Percentiles rank a stretch among this genome's conserved stretches.
Evolutionary conservation across 495 filamentous ascomycete species (phyloP).

Genomic region (Penicillium macrosclerotiorum): DNA sequence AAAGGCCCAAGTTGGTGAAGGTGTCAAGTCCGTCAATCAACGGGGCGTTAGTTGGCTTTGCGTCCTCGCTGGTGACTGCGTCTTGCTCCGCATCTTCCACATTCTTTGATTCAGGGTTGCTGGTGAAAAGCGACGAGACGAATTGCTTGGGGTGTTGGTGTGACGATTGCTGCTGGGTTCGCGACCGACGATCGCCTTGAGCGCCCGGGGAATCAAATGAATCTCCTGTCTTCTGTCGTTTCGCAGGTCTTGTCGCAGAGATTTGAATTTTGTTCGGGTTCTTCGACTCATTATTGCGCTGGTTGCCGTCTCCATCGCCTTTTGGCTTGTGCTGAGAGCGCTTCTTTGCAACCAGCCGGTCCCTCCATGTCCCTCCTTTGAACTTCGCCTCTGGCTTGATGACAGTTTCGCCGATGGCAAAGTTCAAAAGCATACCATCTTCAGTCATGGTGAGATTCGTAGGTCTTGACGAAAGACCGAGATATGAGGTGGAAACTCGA

Average conservation of each 20-base stretch:
- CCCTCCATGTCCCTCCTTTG: conserved; percentile 89
- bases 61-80: conserved; percentile 51
- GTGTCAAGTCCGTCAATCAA: conserved; percentile 77
- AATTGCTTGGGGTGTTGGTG: conserved; percentile 52
- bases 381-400: conserved; percentile 64
- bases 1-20: conserved; percentile 80
- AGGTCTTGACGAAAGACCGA: conserved; percentile 5
- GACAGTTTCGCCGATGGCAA: conserved; percentile 64
- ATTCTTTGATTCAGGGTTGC: conserved; percentile 70
- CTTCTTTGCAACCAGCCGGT: conserved; percentile 78
- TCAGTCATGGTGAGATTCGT: conserved; percentile 66
- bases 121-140: conserved; percentile 87
- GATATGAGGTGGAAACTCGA: background rate
- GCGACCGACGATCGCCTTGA: conserved; percentile 12
- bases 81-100: conserved; percentile 42
- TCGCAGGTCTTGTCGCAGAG: conserved; percentile 30
- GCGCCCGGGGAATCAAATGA: conserved; percentile 10
- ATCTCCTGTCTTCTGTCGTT: conserved; percentile 38
- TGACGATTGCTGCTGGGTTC: conserved; percentile 21
- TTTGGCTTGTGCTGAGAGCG: conserved; percentile 50
- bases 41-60: conserved; percentile 91
- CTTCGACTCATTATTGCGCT: conserved; percentile 17
- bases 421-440: conserved; percentile 94
- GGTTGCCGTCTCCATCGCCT: conserved; percentile 16
- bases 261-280: conserved; percentile 44